A percentile compares a stretch with the other conserved stretches of the same genome.
These are phyloP conservation scores for Marasmius sp. DNA, from an alignment of 1,284 basidiomycete species.

Conservation along the genomic window DNA sequence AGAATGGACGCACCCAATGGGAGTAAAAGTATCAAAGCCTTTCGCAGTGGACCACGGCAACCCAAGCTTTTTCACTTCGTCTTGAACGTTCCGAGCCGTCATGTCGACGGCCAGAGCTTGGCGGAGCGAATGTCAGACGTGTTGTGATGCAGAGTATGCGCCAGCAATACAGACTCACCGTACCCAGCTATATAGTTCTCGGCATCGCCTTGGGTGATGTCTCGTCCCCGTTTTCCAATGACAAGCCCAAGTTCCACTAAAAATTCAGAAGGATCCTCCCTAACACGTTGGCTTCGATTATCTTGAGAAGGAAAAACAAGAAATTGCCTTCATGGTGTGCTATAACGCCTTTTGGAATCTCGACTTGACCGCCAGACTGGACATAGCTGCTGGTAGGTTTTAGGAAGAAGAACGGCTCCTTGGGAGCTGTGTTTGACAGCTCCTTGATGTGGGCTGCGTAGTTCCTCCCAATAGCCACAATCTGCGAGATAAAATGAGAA, in stretches of 20 bases:
- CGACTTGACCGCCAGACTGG: slow-evolving; percentile 72
- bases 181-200: background rate
- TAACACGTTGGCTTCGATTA: background rate
- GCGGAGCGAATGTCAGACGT: slow-evolving; percentile 4
- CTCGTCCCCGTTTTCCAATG: background rate
- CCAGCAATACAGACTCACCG: background rate
- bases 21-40: slow-evolving; percentile 88
- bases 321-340: slow-evolving; percentile 88
- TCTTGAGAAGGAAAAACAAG: background rate
- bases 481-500: slow-evolving; percentile 40
- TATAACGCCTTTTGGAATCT: slow-evolving; percentile 83
- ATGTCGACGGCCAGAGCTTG: slow-evolving; percentile 91
- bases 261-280: background rate
- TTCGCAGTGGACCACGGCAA: slow-evolving; percentile 94
- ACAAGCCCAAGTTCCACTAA: background rate
- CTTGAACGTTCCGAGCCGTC: slow-evolving; percentile 95
- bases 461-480: slow-evolving; percentile 88
- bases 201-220: slow-evolving; percentile 1
- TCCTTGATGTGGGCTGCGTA: slow-evolving; percentile 90
- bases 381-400: slow-evolving; percentile 95
- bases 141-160: background rate
- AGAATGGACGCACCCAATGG: slow-evolving; percentile 51
- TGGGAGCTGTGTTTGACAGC: slow-evolving; percentile 86
- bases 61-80: slow-evolving; percentile 88
- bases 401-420: slow-evolving; percentile 97